Evolutionary conservation across 164 flowering plant genomes (phyloP).

Genomic region (Nymphaea thermarum): DNA sequence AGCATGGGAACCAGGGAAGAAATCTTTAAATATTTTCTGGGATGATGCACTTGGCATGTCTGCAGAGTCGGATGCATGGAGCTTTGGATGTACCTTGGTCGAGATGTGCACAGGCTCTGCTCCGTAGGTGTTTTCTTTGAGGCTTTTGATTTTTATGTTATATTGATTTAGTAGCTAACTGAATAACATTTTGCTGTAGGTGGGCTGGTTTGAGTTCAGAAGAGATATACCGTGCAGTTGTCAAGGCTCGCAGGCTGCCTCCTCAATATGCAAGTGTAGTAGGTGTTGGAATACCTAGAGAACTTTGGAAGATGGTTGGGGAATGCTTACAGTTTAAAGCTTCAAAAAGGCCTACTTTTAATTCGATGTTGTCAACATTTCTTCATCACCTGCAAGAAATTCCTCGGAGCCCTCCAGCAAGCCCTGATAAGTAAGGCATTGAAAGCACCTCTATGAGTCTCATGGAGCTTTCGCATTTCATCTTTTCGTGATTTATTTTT

Average conservation of each 20-base stretch:
- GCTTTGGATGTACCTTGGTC: slow-evolving; percentile 97
- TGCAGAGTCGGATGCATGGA: slow-evolving; percentile 97
- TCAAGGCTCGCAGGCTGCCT: slow-evolving; percentile 64
- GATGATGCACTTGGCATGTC: slow-evolving; percentile 94
- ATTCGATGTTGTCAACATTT: slow-evolving; percentile 71
- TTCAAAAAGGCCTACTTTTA: slow-evolving; percentile 81
- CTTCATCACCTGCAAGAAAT: slow-evolving; percentile 93
- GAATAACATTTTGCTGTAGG: slow-evolving; percentile 23
- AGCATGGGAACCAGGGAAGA: slow-evolving; percentile 95
- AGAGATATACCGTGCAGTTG: slow-evolving; percentile 80
- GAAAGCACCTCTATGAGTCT: background rate
- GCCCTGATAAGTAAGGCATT: slow-evolving; percentile 77
- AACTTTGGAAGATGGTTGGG: slow-evolving; percentile 98
- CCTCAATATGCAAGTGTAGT: slow-evolving; percentile 98
- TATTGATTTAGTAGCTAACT: background rate
- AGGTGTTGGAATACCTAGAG: slow-evolving; percentile 96
- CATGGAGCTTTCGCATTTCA: no score
- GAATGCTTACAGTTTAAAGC: slow-evolving; percentile 92
- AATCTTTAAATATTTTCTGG: slow-evolving; percentile 80
- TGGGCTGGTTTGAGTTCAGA: slow-evolving; percentile 94
- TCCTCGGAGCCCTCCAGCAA: slow-evolving; percentile 91
- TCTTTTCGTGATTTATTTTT: background rate
- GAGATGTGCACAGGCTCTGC: slow-evolving; percentile 99
- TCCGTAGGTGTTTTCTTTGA: slow-evolving; percentile 52
- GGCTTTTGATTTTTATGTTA: background rate